Evolutionary conservation across 2,329 filamentous ascomycete genomes (phyloP).

Genomic region (Ramularia collo-cygni): DNA sequence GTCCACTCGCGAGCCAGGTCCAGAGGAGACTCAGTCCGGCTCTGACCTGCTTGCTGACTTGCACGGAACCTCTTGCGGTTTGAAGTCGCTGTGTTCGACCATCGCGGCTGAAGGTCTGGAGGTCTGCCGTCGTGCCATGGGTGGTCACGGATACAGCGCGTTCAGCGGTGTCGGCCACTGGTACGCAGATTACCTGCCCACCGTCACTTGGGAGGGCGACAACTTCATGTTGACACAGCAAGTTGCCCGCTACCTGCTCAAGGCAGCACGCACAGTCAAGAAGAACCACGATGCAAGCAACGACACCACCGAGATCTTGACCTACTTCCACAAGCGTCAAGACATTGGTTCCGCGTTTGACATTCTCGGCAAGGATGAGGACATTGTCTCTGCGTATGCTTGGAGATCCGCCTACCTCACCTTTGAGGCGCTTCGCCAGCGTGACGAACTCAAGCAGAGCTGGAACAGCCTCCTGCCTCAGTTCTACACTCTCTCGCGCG

Average conservation of each 20-base stretch:
- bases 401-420: conserved; percentile 69
- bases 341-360: conserved; percentile 70
- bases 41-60: conserved; percentile 65
- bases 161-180: conserved; percentile 70
- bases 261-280: conserved; percentile 65
- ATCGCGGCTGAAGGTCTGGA: conserved; percentile 69
- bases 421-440: conserved; percentile 67
- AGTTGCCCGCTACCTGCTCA: conserved; percentile 68
- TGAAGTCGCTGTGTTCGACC: conserved; percentile 67
- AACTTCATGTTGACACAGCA: conserved; percentile 81
- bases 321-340: conserved; percentile 55
- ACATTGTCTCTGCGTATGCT: conserved; percentile 66
- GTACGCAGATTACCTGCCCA: conserved; percentile 71
- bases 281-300: conserved; percentile 57
- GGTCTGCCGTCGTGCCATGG: conserved; percentile 66
- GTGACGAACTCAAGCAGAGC: conserved; percentile 66
- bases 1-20: conserved; percentile 52
- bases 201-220: conserved; percentile 67
- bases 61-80: conserved; percentile 68
- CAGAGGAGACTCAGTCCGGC: conserved; percentile 60
- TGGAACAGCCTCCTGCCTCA: conserved; percentile 74
- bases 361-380: conserved; percentile 61
- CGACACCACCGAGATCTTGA: conserved; percentile 62
- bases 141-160: conserved; percentile 68
- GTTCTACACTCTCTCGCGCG: conserved; percentile 69